Percentiles rank a stretch among this genome's conserved stretches.
Evolutionary conservation across 768 basidiomycete species (phyloP).

Genomic region (Suillus discolor): DNA sequence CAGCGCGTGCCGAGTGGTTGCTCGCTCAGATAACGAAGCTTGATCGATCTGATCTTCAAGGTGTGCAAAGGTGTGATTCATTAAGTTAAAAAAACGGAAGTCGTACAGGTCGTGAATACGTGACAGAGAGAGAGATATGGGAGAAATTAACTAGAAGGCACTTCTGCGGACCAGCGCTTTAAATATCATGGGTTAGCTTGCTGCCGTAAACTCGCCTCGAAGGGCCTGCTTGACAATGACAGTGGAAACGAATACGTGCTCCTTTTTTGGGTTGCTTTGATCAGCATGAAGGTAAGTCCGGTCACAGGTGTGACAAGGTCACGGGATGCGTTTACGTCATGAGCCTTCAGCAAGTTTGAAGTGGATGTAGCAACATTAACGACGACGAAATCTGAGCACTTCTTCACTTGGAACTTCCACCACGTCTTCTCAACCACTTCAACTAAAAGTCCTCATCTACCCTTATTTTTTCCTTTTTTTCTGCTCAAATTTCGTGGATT

Average conservation of each 20-base stretch:
- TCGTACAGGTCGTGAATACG: constrained; percentile 18
- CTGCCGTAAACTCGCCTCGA: constrained; percentile 27
- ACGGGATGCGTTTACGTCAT: constrained; percentile 25
- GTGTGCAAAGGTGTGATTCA: constrained; percentile 21
- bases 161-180: constrained; percentile 11
- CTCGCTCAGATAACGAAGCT: constrained; percentile 11
- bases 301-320: constrained; percentile 17
- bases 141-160: background rate
- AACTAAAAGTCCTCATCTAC: background rate
- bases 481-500: constrained; percentile 4
- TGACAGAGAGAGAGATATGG: constrained; percentile 11
- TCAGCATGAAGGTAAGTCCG: constrained; percentile 14
- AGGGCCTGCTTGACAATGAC: background rate
- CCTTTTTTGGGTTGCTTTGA: constrained; percentile 26
- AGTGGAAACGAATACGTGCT: constrained; percentile 14
- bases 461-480: constrained; percentile 15
- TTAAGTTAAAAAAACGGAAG: constrained; percentile 14
- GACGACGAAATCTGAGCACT: constrained; percentile 28
- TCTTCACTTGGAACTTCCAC: constrained; percentile 38
- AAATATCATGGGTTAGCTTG: constrained; percentile 16
- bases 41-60: constrained; percentile 16
- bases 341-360: constrained; percentile 20
- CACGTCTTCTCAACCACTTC: constrained; percentile 22
- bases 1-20: constrained; percentile 6
- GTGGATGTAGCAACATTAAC: constrained; percentile 19